These are phyloP conservation scores for Intubia oerlemansii DNA, from an alignment of 2,329 filamentous ascomycete genomes.

Conservation along the genomic window DNA sequence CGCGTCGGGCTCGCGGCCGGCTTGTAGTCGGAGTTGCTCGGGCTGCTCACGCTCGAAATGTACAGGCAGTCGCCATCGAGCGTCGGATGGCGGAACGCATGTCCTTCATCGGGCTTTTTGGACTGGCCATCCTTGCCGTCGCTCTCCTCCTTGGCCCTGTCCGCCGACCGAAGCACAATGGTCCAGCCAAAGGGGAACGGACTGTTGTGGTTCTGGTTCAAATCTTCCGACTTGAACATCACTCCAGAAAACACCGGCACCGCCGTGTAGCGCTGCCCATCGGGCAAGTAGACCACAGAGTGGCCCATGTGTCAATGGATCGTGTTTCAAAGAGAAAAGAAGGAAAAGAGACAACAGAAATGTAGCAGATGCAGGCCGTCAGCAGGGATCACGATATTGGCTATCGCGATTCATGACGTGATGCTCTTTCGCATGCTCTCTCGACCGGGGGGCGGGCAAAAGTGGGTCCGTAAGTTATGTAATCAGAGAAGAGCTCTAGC, in stretches of 20 bases:
- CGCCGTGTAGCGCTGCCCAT: constrained; percentile 67
- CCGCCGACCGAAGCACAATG: constrained; percentile 58
- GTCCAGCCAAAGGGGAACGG: constrained; percentile 79
- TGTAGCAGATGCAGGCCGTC: too few relatives aligned
- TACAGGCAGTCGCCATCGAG: constrained; percentile 64
- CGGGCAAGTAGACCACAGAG: constrained; percentile 49
- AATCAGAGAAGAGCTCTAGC: too few relatives aligned
- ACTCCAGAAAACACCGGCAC: constrained; percentile 79
- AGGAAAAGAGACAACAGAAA: too few relatives aligned
- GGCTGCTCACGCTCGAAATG: constrained; percentile 79
- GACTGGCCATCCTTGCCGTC: constrained; percentile 1
- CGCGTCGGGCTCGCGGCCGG: constrained; percentile 61
- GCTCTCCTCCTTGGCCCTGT: constrained; percentile 10
- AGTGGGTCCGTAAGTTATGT: too few relatives aligned
- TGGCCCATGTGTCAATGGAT: too few relatives aligned
- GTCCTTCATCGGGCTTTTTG: constrained; percentile 21
- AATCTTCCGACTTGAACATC: constrained; percentile 68
- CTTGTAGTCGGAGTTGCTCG: constrained; percentile 60
- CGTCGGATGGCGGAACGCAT: constrained; percentile 54
- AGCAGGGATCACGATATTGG: too few relatives aligned
- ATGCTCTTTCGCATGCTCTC: too few relatives aligned
- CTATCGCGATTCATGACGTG: too few relatives aligned
- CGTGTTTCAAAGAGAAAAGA: too few relatives aligned
- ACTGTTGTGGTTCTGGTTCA: constrained; percentile 43
- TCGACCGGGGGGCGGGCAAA: too few relatives aligned